phyloP scores from a whole-genome alignment of 345 rosid genomes.

The Eucalyptus lansdowneana region DNA sequence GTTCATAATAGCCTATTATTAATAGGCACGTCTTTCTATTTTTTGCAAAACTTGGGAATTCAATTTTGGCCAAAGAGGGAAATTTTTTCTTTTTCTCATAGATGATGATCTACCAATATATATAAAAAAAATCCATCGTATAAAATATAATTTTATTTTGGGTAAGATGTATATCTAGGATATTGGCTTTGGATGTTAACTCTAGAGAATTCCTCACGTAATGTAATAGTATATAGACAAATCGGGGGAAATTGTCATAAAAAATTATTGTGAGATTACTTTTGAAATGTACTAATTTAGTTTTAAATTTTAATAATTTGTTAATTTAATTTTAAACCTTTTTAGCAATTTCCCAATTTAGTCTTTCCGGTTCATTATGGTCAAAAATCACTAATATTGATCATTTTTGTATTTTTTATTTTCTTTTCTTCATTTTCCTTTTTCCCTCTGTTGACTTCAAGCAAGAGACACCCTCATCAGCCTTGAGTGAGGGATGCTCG shows the following conservation, averaged over 20 bases:
- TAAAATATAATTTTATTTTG: not conserved
- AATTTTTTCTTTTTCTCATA: not conserved
- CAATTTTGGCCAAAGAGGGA: not conserved
- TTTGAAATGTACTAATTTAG: too few relatives aligned
- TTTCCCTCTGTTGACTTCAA: fast-evolving
- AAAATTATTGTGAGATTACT: too few relatives aligned
- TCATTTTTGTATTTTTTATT: too few relatives aligned
- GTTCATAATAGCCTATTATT: not conserved
- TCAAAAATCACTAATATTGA: not conserved
- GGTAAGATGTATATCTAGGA: not conserved
- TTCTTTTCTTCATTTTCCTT: too few relatives aligned
- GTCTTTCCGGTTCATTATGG: fast-evolving
- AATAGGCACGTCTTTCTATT: not conserved
- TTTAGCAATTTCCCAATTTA: too few relatives aligned
- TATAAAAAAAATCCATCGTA: too few relatives aligned
- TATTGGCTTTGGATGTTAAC: not conserved
- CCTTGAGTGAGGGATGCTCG: not conserved
- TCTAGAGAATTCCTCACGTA: not conserved
- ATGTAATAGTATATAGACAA: too few relatives aligned
- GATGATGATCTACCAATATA: not conserved
- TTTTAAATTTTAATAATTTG: too few relatives aligned
- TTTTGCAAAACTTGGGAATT: not conserved
- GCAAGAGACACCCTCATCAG: not conserved
- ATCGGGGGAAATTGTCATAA: not conserved
- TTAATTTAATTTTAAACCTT: fast-evolving